Conservation (phyloP, 2,329 filamentous ascomycete genomes). For the Aspergillus amoenus region DNA sequence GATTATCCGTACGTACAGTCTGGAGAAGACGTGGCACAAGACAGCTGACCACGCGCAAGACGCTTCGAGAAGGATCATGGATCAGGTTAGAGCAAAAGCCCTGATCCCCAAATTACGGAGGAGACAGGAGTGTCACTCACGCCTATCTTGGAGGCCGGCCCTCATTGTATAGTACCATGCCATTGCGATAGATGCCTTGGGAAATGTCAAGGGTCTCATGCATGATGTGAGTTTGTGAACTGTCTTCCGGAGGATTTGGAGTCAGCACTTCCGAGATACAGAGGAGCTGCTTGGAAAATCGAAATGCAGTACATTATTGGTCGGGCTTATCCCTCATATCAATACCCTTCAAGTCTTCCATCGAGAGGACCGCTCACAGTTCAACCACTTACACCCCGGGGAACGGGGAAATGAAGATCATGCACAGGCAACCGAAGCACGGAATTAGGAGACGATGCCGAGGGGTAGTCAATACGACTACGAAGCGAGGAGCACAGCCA, state of each 20-base stretch:
- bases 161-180: background rate
- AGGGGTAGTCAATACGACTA: background rate
- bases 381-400: background rate
- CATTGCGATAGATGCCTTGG: background rate
- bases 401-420: background rate
- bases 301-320: background rate
- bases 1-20: background rate
- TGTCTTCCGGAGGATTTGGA: conserved; percentile 6
- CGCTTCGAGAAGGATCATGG: background rate
- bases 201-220: background rate
- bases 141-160: background rate
- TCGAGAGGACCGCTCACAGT: background rate
- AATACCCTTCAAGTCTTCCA: background rate
- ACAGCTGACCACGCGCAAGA: background rate
- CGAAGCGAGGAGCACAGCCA: background rate
- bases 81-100: background rate
- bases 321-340: background rate
- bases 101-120: background rate
- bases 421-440: background rate
- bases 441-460: background rate
- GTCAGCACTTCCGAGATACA: background rate
- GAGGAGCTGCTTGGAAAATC: background rate
- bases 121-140: background rate
- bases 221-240: background rate
- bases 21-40: conserved; percentile 1